Percentiles rank a stretch among this genome's conserved stretches.
Conservation (phyloP, 2,329 filamentous ascomycete species). For the Aspergillus fischeri region DNA sequence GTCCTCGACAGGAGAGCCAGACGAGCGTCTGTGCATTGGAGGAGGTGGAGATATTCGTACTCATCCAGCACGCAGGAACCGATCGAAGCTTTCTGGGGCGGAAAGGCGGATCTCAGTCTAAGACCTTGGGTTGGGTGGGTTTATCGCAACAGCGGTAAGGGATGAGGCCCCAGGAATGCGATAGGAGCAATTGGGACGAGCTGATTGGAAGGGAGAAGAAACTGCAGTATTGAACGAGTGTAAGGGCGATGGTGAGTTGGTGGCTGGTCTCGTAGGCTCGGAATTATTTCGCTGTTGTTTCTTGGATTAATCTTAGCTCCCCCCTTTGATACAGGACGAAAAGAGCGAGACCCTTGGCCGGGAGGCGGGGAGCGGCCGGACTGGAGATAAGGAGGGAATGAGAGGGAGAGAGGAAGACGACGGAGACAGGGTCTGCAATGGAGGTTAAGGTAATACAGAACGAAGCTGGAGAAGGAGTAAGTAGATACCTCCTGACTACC, state of each 20-base stretch:
- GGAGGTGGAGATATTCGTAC: slow-evolving; percentile 29
- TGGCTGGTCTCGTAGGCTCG: slow-evolving; percentile 3
- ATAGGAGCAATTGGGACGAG: slow-evolving; percentile 6
- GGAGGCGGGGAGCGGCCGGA: background rate
- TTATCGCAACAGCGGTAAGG: slow-evolving; percentile 11
- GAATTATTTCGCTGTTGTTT: background rate
- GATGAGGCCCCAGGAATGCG: slow-evolving; percentile 11
- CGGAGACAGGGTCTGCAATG: background rate
- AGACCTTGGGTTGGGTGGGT: slow-evolving; percentile 6
- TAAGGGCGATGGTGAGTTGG: background rate
- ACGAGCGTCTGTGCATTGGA: slow-evolving; percentile 46
- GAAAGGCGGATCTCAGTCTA: slow-evolving; percentile 5
- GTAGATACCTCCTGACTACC: background rate
- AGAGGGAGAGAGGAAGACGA: background rate
- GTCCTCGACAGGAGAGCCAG: slow-evolving; percentile 41
- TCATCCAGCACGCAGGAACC: slow-evolving; percentile 33
- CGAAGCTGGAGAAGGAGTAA: background rate
- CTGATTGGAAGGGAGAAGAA: background rate
- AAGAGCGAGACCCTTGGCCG: background rate
- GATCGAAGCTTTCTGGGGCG: slow-evolving; percentile 8
- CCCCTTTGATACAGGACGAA: slow-evolving; percentile 2
- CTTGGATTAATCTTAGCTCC: background rate
- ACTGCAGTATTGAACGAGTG: background rate
- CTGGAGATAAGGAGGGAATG: background rate
- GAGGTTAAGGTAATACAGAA: background rate